A percentile compares a stretch with the other conserved stretches of the same genome.
These are phyloP conservation scores for Kockovaella imperatae DNA, from an alignment of 768 basidiomycete genomes.

Conservation along the genomic window DNA sequence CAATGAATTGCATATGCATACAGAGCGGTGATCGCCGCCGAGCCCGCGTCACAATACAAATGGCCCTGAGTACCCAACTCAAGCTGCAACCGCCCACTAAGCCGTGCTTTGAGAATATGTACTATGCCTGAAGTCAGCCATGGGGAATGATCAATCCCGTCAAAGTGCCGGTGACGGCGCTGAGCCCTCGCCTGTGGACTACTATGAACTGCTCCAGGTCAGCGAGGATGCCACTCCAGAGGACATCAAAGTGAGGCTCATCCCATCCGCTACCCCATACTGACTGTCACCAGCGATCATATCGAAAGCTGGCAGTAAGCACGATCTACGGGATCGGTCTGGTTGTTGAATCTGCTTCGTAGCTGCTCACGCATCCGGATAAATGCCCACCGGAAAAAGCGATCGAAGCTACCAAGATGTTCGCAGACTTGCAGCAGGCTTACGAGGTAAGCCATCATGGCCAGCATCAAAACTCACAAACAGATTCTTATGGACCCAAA, in stretches of 20 bases:
- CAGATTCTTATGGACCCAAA: conserved; percentile 91
- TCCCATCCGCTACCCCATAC: neutral
- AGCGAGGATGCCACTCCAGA: conserved; percentile 73
- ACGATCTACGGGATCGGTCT: conserved; percentile 47
- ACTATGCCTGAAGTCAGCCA: neutral
- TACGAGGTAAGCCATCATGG: conserved; percentile 63
- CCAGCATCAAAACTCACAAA: neutral
- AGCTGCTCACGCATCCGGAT: conserved; percentile 47
- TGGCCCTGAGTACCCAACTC: neutral
- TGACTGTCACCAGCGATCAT: conserved; percentile 56
- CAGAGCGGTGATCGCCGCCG: no score
- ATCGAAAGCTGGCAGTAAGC: conserved; percentile 71
- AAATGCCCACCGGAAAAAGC: conserved; percentile 73
- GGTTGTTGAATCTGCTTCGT: neutral
- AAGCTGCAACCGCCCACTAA: neutral
- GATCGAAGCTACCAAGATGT: conserved; percentile 77
- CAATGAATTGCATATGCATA: no score
- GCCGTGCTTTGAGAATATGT: neutral
- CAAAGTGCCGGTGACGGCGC: neutral
- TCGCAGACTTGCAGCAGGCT: conserved; percentile 83
- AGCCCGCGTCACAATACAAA: no score
- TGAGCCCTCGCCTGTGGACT: conserved; percentile 49
- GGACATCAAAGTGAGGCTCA: conserved; percentile 68
- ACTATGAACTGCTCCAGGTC: conserved; percentile 73
- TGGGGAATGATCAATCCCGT: conserved; percentile 38